Evolutionary conservation across 2,329 filamentous ascomycete species (phyloP), one percentile per base, ranked within the genome.

Genomic region (Exserohilum rostratum): DNA sequence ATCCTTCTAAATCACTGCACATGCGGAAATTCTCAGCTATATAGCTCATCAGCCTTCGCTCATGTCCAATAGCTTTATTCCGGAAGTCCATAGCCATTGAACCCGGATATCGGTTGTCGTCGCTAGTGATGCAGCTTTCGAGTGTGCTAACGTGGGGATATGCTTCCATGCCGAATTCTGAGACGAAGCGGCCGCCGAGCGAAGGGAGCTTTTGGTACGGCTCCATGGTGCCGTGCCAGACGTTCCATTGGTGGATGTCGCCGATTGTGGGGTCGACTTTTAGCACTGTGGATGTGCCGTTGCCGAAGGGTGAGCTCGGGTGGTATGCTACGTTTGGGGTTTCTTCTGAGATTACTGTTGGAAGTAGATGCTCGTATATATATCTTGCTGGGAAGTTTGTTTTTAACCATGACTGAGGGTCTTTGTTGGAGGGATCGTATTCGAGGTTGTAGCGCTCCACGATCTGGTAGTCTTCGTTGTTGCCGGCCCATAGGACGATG

Each of bases 171-270:
- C 93, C 93, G 65, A 97, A 97, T 70, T 97, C 93, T 46, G 90
- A 93, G 53, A 96, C 91, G 76, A 97, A 97, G 0, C 93, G 87
- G 1, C 93, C 93, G n/a, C 87, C 86, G 57, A 88, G 87, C 71
- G 93, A 90, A 60, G 92, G 96, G 64, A 93, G 87, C 64, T 46
- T 33, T 29, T 97, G 93, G 66, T 96, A 97, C 60, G 90, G 91
- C 70, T 96, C 90, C 71, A 96, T 91, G 0, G 86, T 88, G n/a
- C 93, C 93, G 70, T 97, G 93, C 93, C 93, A 97, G 10, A 96
- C 84, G 69, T 96, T 96, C 93, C 93, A 97, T 74, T 96, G 92
- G 71, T 97, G 93, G 64, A 96, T 87, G 70, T 97, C 93, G 44
- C 93, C 93, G 2, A 93, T 84, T 0, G 89, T 96, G 1, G 88